Base-by-base conservation (phyloP, 169 alveolate species). In the Eimeria zaria region DNA sequence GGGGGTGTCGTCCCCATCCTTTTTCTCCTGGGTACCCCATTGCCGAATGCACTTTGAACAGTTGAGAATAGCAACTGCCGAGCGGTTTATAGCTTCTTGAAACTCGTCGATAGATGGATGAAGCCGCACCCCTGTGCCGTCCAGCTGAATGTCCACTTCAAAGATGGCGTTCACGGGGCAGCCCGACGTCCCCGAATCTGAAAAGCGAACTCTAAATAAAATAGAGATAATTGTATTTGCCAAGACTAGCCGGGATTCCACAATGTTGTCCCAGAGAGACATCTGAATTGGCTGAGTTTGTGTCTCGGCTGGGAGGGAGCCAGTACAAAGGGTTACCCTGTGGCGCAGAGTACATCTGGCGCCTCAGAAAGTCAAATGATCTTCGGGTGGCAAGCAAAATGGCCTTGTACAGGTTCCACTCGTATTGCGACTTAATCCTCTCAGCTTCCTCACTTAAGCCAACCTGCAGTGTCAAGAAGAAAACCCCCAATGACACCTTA, bases 331-430 rank as follows among this genome's bases (percentile, higher is more conserved):
- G 74, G 33, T 85, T 62, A 85, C 93, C 76, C 51, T 85, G 58
- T 33, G 80, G 81, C n/a, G 93, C 76, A 14, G 80, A 48, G 60
- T 85, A 89, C 51, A 89, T 89, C 24, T 89, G 95, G 39, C 95
- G 83, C 67, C 85, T 64, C 20, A 89, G 55, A 60, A 89, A 89
- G 85, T 89, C 87, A 46, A 89, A 69, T 0, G 95, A 89, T 39
- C 95, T 89, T 22, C 73, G 44, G 55, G 99, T 99, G 80, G 99
- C 98, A 78, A 98, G 98, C 74, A 99, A 97, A 91, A 99, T 97
- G 83, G 99, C 99, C 97, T 98, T 99, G 98, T 99, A 99, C 98
- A 99, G 97, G 91, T 98, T 98, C 99, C 99, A 99, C 97, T 98
- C 98, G 97, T 98, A 99, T 97, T 99, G 99, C 90, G 99, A 98